Percentiles rank a stretch among this genome's conserved stretches.
Evolutionary conservation across 2,329 filamentous ascomycete genomes (phyloP).

Genomic region (Scedosporium aurantiacum): DNA sequence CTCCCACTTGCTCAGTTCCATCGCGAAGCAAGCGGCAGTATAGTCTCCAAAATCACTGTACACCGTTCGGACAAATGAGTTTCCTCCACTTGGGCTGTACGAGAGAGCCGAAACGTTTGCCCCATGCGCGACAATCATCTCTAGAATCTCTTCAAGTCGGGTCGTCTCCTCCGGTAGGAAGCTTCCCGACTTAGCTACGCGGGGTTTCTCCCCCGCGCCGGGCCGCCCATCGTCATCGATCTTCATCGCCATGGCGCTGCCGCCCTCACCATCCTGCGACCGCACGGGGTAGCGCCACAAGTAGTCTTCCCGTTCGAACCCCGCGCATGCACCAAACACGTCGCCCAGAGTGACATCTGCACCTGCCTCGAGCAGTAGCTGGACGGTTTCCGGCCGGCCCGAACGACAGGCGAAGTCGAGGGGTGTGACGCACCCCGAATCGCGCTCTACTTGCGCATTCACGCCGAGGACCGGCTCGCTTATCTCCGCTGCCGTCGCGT

Average conservation of each 20-base stretch:
- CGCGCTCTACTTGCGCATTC: background rate
- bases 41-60: background rate
- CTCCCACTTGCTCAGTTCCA: background rate
- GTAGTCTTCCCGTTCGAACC: constrained; percentile 11
- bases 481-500: background rate
- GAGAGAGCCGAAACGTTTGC: constrained; percentile 6
- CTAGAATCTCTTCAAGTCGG: constrained; percentile 15
- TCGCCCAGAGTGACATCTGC: constrained; percentile 9
- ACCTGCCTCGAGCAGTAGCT: constrained; percentile 16
- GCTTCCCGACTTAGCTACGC: background rate
- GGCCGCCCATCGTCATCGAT: background rate
- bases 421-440: constrained; percentile 7
- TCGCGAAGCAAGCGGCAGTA: background rate
- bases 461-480: background rate
- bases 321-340: constrained; percentile 12
- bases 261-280: background rate
- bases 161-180: constrained; percentile 1
- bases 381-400: constrained; percentile 16
- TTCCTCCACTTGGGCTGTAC: background rate
- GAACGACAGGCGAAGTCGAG: constrained; percentile 16
- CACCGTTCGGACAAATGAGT: no score
- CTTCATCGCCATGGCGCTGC: background rate
- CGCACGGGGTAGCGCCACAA: constrained; percentile 1
- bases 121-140: constrained; percentile 12
- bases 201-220: background rate